These are phyloP conservation scores for Aspergillus vadensis DNA, from an alignment of 2,329 filamentous ascomycete genomes.

Conservation along the genomic window DNA sequence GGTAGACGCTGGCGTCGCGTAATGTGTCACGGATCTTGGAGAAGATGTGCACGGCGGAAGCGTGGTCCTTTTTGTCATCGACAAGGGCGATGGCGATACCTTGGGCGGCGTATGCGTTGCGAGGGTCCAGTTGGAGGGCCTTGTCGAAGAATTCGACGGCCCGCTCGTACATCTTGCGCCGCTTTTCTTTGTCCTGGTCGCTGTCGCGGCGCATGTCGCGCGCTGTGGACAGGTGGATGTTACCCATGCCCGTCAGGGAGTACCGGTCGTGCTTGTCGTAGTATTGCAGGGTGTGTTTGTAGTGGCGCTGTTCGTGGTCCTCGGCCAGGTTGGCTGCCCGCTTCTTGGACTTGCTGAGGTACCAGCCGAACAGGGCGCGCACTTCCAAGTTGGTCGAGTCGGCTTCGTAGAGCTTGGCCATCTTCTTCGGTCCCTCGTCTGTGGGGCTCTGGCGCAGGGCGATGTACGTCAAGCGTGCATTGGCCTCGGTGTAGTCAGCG, in stretches of 20 bases:
- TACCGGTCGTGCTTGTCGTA: slow-evolving; percentile 99
- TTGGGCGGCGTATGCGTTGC: slow-evolving; percentile 94
- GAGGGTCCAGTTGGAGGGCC: slow-evolving; percentile 88
- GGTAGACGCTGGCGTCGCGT: slow-evolving; percentile 81
- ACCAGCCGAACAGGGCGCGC: slow-evolving; percentile 92
- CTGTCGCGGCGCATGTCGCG: slow-evolving; percentile 92
- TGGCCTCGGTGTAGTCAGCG: slow-evolving; percentile 88
- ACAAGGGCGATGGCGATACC: slow-evolving; percentile 91
- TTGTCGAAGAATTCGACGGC: slow-evolving; percentile 99
- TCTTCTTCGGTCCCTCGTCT: slow-evolving; percentile 82
- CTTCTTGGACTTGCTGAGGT: slow-evolving; percentile 85
- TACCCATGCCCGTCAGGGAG: slow-evolving; percentile 94
- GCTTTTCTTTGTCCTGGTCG: slow-evolving; percentile 87
- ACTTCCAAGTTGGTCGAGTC: slow-evolving; percentile 87
- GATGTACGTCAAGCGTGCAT: slow-evolving; percentile 86
- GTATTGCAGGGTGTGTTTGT: slow-evolving; percentile 92
- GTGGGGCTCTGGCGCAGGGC: slow-evolving; percentile 76
- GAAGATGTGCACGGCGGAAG: slow-evolving; percentile 80
- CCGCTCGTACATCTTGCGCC: slow-evolving; percentile 81
- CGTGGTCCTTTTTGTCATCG: slow-evolving; percentile 90
- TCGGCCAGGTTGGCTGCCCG: slow-evolving; percentile 77
- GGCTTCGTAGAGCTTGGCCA: slow-evolving; percentile 81
- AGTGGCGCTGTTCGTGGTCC: slow-evolving; percentile 88
- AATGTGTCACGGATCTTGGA: slow-evolving; percentile 88
- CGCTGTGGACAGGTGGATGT: slow-evolving; percentile 83